Evolutionary conservation across 345 rosid species (phyloP), one percentile per base, ranked within the genome.

Genomic region (Rhizophora apiculata): DNA sequence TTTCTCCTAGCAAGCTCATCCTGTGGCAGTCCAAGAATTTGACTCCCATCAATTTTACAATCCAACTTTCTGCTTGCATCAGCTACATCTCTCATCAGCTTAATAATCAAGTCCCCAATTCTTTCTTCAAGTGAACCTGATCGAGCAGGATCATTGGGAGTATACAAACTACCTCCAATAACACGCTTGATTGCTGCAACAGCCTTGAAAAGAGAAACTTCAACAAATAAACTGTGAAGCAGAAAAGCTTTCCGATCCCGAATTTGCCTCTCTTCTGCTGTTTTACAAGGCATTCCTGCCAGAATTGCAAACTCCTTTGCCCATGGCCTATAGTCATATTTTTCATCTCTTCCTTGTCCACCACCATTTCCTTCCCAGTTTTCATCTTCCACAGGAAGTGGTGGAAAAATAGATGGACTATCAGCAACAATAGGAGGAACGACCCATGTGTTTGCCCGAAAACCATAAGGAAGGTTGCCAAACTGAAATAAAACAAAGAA

Each of bases 341-440:
- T 64, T 3, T 73, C 67, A 30, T 68, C 67, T 68, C 77, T 60
- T 59, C 81, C 81, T 72, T 63, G 74, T 69, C 81, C 81, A 43
- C 81, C 81, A 19, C 77, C 81, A 60, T 64, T 72, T 27, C 81
- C 81, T 51, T 74, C 81, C 81, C 81, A 77, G 37, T 77, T 77
- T 63, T 77, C 80, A 72, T 77, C 81, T 57, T 77, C 81, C 67
- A 60, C 21, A 8, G 81, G 81, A 63, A 77, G 77, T 37, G 74
- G 68, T 15, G 81, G 71, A 52, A 77, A 77, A 64, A 53, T 60
- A 64, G 68, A 77, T n/a, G 70, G 81, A 29, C 31, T 68, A 31
- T 77, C 81, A 68, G 81, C 73, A 77, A 77, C 81, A 59, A 72
- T 22, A 9, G 81, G 77, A 49, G 81, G 81, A 51, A 77, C 81